Conservation (phyloP, 176 grass and related monocot genomes). For the Triticum urartu region DNA sequence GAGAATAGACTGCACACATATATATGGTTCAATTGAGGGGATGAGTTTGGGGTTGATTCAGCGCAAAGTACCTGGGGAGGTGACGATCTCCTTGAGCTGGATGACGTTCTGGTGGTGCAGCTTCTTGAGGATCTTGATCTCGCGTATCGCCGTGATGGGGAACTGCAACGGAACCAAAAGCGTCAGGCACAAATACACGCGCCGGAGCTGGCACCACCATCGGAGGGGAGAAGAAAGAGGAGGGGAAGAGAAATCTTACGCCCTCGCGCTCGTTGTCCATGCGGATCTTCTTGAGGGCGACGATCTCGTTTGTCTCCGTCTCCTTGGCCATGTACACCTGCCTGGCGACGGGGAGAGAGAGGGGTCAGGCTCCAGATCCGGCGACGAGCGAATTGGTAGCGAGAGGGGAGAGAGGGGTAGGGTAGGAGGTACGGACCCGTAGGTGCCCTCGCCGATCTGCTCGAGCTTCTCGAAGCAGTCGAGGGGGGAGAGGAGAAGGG, state of each 20-base stretch:
- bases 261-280: conserved; percentile 96
- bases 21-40: too few species aligned
- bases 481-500: too few species aligned
- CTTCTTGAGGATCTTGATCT: conserved; percentile 98
- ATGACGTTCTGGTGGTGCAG: conserved; percentile 90
- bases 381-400: not conserved
- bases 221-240: not conserved
- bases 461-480: conserved; percentile 81
- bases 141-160: conserved; percentile 78
- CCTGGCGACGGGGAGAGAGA: conserved; percentile 19
- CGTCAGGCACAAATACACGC: not conserved
- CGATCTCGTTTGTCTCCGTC: conserved; percentile 72
- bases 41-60: fast-evolving
- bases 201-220: too few species aligned
- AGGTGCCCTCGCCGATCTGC: conserved; percentile 80
- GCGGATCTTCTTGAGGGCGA: conserved; percentile 94
- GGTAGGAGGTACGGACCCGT: conserved; percentile 40
- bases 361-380: not conserved
- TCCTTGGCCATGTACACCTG: conserved; percentile 96
- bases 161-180: conserved; percentile 44
- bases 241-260: not conserved
- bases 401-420: not conserved
- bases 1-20: not conserved
- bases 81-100: conserved; percentile 94
- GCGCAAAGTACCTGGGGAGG: conserved; percentile 50